Conservation (phyloP, 2,329 filamentous ascomycete genomes). For the Ilyonectria robusta region DNA sequence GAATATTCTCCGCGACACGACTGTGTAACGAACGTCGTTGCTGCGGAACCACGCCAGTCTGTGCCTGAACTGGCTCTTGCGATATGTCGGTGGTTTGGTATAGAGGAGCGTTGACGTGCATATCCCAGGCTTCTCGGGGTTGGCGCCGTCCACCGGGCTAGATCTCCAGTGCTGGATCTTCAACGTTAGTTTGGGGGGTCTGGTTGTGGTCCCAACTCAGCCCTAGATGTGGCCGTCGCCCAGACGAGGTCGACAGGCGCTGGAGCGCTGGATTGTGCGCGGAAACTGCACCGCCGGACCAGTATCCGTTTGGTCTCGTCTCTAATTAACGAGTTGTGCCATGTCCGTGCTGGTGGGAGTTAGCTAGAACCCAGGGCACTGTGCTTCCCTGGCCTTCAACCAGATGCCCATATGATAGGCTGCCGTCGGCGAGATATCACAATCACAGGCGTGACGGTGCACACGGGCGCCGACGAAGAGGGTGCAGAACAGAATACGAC, state of each 20-base stretch:
- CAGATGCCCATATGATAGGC: slow-evolving; percentile 25
- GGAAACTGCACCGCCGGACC: slow-evolving; percentile 33
- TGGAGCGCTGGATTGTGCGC: slow-evolving; percentile 37
- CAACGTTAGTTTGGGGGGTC: slow-evolving; percentile 26
- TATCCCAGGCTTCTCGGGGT: slow-evolving; percentile 38
- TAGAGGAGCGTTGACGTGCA: slow-evolving; percentile 47
- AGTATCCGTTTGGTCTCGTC: slow-evolving; percentile 21
- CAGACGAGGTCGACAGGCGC: slow-evolving; percentile 36
- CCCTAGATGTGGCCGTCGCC: slow-evolving; percentile 45
- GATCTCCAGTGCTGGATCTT: slow-evolving; percentile 34
- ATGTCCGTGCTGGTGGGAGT: slow-evolving; percentile 27
- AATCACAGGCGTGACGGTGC: slow-evolving; percentile 14
- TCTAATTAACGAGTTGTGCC: slow-evolving; percentile 23
- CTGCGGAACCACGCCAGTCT: slow-evolving; percentile 46
- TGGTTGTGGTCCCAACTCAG: slow-evolving; percentile 40
- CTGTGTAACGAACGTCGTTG: slow-evolving; percentile 47
- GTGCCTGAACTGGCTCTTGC: slow-evolving; percentile 40
- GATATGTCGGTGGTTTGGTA: slow-evolving; percentile 44
- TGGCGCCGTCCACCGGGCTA: slow-evolving; percentile 43
- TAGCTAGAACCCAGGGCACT: slow-evolving; percentile 17
- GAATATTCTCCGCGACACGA: slow-evolving; percentile 50
- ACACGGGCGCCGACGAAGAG: slow-evolving; percentile 16
- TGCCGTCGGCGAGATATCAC: slow-evolving; percentile 24
- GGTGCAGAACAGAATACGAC: slow-evolving; percentile 21
- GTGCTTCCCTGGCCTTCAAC: slow-evolving; percentile 21